Conservation (phyloP, 2,329 filamentous ascomycete genomes). For the Chrysoporthe puriensis region DNA sequence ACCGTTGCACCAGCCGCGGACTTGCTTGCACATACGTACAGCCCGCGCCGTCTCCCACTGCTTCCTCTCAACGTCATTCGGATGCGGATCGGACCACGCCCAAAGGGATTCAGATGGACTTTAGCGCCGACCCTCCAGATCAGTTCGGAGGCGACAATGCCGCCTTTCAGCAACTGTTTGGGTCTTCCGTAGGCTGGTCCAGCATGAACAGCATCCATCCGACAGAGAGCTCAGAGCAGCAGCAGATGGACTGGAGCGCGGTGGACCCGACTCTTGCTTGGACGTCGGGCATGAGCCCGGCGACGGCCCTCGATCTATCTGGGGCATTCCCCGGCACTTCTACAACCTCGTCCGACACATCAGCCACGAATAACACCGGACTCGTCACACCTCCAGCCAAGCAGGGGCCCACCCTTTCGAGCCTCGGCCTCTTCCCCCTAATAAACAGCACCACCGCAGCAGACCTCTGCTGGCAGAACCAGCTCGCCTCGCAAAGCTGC, state of each 20-base stretch:
- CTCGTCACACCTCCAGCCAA: too few relatives aligned
- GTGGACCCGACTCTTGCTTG: not conserved
- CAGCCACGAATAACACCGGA: too few relatives aligned
- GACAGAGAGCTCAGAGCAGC: not conserved
- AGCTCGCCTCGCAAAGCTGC: not conserved
- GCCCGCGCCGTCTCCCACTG: not conserved
- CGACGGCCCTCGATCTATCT: too few relatives aligned
- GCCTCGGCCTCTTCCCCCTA: constrained; percentile 1
- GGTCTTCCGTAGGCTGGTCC: not conserved
- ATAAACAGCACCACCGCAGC: constrained; percentile 2
- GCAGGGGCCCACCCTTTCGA: not conserved
- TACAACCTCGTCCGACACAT: too few relatives aligned
- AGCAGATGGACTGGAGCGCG: constrained; percentile 1
- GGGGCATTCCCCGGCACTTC: too few relatives aligned
- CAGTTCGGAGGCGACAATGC: too few relatives aligned
- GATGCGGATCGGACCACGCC: too few relatives aligned
- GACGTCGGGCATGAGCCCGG: not conserved
- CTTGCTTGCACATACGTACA: constrained; percentile 5
- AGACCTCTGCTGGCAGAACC: not conserved
- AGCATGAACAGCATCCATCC: not conserved
- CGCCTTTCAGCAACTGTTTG: not conserved
- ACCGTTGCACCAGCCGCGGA: constrained; percentile 10
- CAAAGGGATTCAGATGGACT: too few relatives aligned
- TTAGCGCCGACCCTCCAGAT: too few relatives aligned
- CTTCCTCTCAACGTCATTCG: too few relatives aligned